Evolutionary conservation across 176 grass and related monocot genomes (phyloP).

Genomic region (Tillandsia fasciculata): DNA sequence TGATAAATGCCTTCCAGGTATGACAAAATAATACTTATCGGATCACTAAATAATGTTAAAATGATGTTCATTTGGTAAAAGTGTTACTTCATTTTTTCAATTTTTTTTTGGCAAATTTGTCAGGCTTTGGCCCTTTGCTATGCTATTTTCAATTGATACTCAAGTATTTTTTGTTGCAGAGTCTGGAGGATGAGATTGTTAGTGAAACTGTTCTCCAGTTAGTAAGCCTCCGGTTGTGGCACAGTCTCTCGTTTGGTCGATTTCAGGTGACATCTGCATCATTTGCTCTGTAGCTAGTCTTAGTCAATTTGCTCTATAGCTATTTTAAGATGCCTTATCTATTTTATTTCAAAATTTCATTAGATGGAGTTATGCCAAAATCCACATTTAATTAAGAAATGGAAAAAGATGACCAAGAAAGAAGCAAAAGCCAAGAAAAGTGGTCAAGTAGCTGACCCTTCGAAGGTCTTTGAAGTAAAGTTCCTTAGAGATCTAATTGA

Average conservation of each 20-base stretch:
- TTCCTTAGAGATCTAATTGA: slow-evolving; percentile 81
- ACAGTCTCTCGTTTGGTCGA: slow-evolving; percentile 68
- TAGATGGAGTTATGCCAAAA: slow-evolving; percentile 94
- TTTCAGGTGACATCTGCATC: slow-evolving; percentile 48
- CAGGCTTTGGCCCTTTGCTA: not conserved
- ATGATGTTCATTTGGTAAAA: not conserved
- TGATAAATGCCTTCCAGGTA: slow-evolving; percentile 99
- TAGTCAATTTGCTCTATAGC: not conserved
- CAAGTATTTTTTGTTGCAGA: slow-evolving; percentile 33
- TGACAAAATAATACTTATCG: not conserved
- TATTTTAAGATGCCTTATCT: slow-evolving; percentile 23
- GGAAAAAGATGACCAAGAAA: slow-evolving; percentile 86
- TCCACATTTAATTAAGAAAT: slow-evolving; percentile 87
- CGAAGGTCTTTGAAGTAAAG: slow-evolving; percentile 54
- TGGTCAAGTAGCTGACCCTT: slow-evolving; percentile 35
- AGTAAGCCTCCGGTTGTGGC: slow-evolving; percentile 85
- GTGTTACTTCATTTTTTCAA: not conserved
- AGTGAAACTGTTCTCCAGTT: slow-evolving; percentile 82
- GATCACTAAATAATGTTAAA: too few relatives aligned
- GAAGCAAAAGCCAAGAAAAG: slow-evolving; percentile 80
- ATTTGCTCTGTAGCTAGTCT: not conserved
- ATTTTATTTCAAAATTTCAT: slow-evolving; percentile 28
- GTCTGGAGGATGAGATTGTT: slow-evolving; percentile 91
- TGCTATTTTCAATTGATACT: not conserved
- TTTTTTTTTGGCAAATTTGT: not conserved